These are phyloP conservation scores for Neofusicoccum sp. DNA, from an alignment of 2,329 filamentous ascomycete genomes.

Conservation along the genomic window DNA sequence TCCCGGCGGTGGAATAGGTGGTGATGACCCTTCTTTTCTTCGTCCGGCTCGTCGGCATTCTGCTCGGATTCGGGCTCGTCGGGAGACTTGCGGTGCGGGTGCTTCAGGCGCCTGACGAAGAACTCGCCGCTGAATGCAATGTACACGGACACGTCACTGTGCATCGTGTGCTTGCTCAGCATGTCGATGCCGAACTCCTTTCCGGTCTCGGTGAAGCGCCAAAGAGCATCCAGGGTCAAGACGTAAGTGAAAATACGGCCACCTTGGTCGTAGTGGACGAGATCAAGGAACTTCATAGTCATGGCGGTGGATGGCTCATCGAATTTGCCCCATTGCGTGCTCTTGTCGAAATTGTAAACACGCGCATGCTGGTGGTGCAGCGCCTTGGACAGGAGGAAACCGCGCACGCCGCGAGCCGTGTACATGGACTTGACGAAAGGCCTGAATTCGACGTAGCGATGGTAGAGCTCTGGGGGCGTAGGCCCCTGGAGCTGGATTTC, in stretches of 20 bases:
- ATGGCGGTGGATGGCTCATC: constrained; percentile 68
- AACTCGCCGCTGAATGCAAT: constrained; percentile 94
- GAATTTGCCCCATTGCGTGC: constrained; percentile 73
- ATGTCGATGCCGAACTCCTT: constrained; percentile 95
- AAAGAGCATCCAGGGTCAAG: constrained; percentile 80
- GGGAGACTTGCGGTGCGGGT: constrained; percentile 43
- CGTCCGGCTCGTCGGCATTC: constrained; percentile 30
- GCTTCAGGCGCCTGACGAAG: constrained; percentile 73
- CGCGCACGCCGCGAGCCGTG: constrained; percentile 73
- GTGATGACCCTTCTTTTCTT: constrained; percentile 10
- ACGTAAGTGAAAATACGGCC: constrained; percentile 91
- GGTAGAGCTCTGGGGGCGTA: constrained; percentile 78
- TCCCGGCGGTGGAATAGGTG: constrained; percentile 7
- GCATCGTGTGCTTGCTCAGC: constrained; percentile 95
- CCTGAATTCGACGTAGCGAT: constrained; percentile 90
- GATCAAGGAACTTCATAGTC: constrained; percentile 77
- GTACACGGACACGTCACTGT: constrained; percentile 88
- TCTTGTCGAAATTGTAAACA: constrained; percentile 84
- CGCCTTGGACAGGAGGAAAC: constrained; percentile 78
- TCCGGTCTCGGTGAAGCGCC: constrained; percentile 93
- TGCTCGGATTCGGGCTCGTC: constrained; percentile 30
- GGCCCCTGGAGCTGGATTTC: constrained; percentile 87
- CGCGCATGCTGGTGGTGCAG: constrained; percentile 87
- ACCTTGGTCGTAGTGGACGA: constrained; percentile 84
- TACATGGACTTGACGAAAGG: constrained; percentile 92